Conservation (phyloP, 306 rosid species). For the Geum urbanum region DNA sequence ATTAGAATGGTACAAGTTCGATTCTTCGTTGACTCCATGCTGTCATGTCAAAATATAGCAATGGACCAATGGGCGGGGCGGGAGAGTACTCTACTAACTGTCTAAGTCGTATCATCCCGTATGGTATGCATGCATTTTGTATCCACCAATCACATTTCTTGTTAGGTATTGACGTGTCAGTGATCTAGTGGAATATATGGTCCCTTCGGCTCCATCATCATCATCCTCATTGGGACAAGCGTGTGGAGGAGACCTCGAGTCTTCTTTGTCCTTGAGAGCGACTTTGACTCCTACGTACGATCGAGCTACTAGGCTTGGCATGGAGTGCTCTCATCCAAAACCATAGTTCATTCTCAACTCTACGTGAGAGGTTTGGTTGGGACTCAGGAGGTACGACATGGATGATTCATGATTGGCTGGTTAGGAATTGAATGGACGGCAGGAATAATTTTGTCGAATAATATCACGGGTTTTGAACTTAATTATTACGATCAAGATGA, state of each 20-base stretch:
- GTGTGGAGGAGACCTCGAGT: background rate
- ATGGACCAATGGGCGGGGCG: background rate
- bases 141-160: background rate
- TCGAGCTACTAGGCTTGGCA: too few species aligned
- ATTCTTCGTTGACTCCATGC: background rate
- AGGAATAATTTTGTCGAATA: too few species aligned
- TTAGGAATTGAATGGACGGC: too few species aligned
- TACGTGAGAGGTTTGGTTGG: too few species aligned
- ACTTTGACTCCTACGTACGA: background rate
- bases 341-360: too few species aligned
- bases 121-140: background rate
- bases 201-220: slow-evolving; percentile 9
- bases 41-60: background rate
- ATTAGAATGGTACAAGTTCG: background rate
- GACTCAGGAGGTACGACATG: too few species aligned
- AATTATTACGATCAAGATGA: too few species aligned
- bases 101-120: too few species aligned
- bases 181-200: background rate
- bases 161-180: background rate
- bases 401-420: too few species aligned
- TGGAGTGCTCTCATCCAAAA: too few species aligned
- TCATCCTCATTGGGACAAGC: slow-evolving; percentile 16
- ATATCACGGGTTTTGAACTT: too few species aligned
- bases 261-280: background rate
- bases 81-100: too few species aligned